phyloP scores from a whole-genome alignment of 2,329 filamentous ascomycete species.

The Blumeria graminis region DNA sequence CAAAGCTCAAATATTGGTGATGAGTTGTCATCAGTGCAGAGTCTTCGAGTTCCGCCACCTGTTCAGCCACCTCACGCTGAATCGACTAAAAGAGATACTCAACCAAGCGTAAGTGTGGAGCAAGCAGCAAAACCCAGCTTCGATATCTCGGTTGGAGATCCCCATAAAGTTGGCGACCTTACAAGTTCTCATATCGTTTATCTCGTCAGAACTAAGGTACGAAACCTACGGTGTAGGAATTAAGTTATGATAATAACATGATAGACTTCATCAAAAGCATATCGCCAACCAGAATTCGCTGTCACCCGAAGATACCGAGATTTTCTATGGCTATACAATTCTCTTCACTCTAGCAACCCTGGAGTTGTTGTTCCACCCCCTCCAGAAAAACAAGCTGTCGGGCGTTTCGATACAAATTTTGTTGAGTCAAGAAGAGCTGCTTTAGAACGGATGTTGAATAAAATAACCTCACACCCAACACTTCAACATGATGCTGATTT shows the following conservation, averaged over 20 bases:
- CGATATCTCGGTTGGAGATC: constrained; percentile 77
- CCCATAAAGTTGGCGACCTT: constrained; percentile 90
- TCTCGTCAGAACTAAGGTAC: constrained; percentile 75
- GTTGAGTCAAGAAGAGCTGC: constrained; percentile 80
- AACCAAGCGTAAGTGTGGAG: constrained; percentile 71
- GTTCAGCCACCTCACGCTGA: constrained; percentile 32
- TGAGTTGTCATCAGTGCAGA: constrained; percentile 23
- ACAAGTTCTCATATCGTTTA: constrained; percentile 97
- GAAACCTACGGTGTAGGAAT: constrained; percentile 4
- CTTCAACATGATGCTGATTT: constrained; percentile 82
- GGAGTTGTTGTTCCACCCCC: constrained; percentile 88
- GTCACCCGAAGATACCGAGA: constrained; percentile 88
- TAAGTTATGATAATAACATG: constrained; percentile 5
- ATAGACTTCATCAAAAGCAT: constrained; percentile 86
- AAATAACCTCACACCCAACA: constrained; percentile 68
- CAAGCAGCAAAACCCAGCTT: constrained; percentile 85
- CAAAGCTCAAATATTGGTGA: constrained; percentile 40
- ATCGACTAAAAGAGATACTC: constrained; percentile 26
- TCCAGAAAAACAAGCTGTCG: constrained; percentile 92
- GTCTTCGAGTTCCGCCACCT: constrained; percentile 41
- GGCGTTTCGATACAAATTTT: constrained; percentile 88
- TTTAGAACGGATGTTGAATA: constrained; percentile 94
- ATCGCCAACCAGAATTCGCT: constrained; percentile 74
- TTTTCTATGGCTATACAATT: constrained; percentile 94
- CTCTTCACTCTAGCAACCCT: constrained; percentile 80